Evolutionary conservation across 1,139 yeast species (phyloP).

Genomic region (Yamadazyma taylorii): DNA sequence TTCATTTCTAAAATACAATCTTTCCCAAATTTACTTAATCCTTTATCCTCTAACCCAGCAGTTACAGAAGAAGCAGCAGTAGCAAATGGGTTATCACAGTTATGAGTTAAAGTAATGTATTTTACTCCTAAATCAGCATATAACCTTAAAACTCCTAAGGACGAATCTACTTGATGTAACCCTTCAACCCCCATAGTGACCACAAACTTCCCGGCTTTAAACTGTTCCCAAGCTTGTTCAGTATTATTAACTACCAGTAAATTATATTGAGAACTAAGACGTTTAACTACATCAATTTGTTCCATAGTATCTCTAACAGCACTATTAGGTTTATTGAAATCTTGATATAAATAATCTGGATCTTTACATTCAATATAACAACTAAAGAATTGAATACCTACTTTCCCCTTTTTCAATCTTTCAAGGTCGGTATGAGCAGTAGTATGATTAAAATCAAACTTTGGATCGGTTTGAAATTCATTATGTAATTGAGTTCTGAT

Average conservation of each 20-base stretch:
- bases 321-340: slow-evolving; percentile 39
- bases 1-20: slow-evolving; percentile 49
- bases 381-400: slow-evolving; percentile 50
- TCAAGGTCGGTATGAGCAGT: slow-evolving; percentile 42
- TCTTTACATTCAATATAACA: slow-evolving; percentile 46
- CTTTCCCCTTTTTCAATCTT: slow-evolving; percentile 35
- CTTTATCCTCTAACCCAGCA: slow-evolving; percentile 46
- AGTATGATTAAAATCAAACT: slow-evolving; percentile 34
- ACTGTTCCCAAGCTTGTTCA: slow-evolving; percentile 37
- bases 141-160: slow-evolving; percentile 48
- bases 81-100: slow-evolving; percentile 57
- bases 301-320: slow-evolving; percentile 53
- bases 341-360: slow-evolving; percentile 35
- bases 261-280: slow-evolving; percentile 40
- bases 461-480: slow-evolving; percentile 28
- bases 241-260: slow-evolving; percentile 39
- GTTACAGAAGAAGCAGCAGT: slow-evolving; percentile 49
- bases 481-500: slow-evolving; percentile 43
- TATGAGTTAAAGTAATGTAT: slow-evolving; percentile 53
- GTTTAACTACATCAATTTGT: slow-evolving; percentile 50
- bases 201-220: slow-evolving; percentile 36
- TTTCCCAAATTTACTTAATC: slow-evolving; percentile 42
- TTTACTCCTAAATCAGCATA: slow-evolving; percentile 50
- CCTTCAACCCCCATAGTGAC: slow-evolving; percentile 55
- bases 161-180: slow-evolving; percentile 49